Base-by-base conservation (phyloP, 768 basidiomycete genomes). In the Mycena latifolia region DNA sequence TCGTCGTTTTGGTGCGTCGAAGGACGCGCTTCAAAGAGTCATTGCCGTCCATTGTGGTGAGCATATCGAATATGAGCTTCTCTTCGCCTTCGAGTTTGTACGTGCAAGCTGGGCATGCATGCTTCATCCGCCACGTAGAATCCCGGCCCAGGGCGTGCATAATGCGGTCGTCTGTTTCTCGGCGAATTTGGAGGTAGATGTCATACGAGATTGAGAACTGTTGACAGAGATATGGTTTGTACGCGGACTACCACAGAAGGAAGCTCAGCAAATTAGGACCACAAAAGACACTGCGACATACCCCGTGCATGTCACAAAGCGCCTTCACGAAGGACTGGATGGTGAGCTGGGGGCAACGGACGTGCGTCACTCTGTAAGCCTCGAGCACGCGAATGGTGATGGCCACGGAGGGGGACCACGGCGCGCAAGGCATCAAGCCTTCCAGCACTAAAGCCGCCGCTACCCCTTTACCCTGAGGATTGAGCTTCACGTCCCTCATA, bases 71-170 rank as follows among this genome's bases (percentile, higher is more conserved):
- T 12, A 39, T 39, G 8, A 39, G 37, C 17, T 39, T 15, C 8
- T 39, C 37, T 15, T 39, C 37, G 6, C 37, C 14, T 54, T 72
- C 65, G 14, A 76, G 72, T 57, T 71, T 64, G 48, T 75, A 73
- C 17, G 43, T 69, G 59, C 77, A 78, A 5, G 72, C 47, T 0
- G 77, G 74, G 56, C 77, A 78, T 8, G 71, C 56, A 43, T 77
- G 60, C 55, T 66, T 59, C 27, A 78, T 37, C 7, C 71, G 67
- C 73, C 72, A 75, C 18, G 66, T 55, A 18, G 24, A 47, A 33
- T 74, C 67, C 14, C 71, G 69, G 18, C 65, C 69, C 28, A 78
- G 73, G 4, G 61, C 57, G 5, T 50, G 24, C 8, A 57, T 24
- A 20, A 71, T 63, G 2, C 28, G 45, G 20, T 50, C 22, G 18